Percentiles rank a stretch among this genome's conserved stretches.
These are phyloP conservation scores for Nannizziopsis arthrosporioides DNA, from an alignment of 2,329 filamentous ascomycete genomes.

Conservation along the genomic window DNA sequence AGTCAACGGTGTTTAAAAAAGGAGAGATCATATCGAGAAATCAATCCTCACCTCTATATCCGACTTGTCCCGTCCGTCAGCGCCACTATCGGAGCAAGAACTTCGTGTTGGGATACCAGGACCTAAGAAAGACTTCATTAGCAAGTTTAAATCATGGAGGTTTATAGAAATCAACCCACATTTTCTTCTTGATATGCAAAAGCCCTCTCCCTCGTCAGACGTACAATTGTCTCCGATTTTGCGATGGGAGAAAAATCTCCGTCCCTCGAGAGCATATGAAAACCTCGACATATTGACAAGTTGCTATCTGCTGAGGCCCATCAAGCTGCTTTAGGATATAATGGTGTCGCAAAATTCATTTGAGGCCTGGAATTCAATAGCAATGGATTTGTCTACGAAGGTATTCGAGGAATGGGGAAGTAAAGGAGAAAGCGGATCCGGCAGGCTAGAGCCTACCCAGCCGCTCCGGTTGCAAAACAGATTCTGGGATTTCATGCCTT, in stretches of 20 bases:
- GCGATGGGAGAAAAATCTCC: background rate
- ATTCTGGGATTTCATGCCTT: too few species aligned
- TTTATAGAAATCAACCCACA: slow-evolving; percentile 1
- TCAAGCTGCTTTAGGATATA: background rate
- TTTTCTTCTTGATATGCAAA: slow-evolving; percentile 3
- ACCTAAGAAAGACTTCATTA: too few species aligned
- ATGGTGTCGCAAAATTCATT: background rate
- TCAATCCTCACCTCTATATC: background rate
- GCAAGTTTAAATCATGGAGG: too few species aligned
- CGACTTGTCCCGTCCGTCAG: background rate
- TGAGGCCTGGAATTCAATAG: background rate
- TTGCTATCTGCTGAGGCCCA: background rate
- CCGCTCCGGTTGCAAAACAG: too few species aligned
- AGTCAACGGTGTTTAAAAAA: background rate
- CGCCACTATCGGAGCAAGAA: slow-evolving; percentile 1
- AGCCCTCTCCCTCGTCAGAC: slow-evolving; percentile 1
- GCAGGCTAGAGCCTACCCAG: too few species aligned
- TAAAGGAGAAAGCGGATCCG: too few species aligned
- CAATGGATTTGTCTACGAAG: background rate
- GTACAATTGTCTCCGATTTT: background rate
- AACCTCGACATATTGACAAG: background rate
- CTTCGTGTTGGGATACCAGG: slow-evolving; percentile 2
- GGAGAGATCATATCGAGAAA: background rate
- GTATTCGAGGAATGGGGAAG: too few species aligned
- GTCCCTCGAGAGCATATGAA: background rate